Base-by-base conservation (phyloP, 2,329 filamentous ascomycete genomes). In the Diaporthe vaccinii region DNA sequence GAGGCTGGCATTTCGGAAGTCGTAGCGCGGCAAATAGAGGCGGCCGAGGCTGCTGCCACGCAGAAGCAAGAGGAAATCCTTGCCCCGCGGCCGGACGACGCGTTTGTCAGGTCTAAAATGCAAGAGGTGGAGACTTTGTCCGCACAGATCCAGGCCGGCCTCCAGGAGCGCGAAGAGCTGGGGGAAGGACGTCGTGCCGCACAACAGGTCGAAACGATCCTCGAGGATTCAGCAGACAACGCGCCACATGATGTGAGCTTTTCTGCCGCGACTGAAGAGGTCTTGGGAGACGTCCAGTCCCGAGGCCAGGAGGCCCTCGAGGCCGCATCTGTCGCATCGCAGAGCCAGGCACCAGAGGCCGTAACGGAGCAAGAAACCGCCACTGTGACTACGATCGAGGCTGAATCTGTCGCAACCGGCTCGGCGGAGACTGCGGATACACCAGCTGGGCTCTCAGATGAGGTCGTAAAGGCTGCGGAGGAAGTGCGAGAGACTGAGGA, bases 1-100 rank as follows among this genome's bases (percentile, higher is more conserved):
- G 79, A 82, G 73, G 68, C 55, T 25, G 80, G 79, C 10, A 78
- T 80, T 70, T 72, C 80, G 10, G 77, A 74, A 15, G 78, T 80
- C 8, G 76, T 82, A 36, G 58, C 55, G 17, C 73, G 69, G 10
- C 75, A 75, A 41, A 74, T 76, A 17, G 73, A 75, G 57, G 75
- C 55, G 34, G 61, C 67, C 10, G 75, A 75, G 53, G 68, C 49
- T 17, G 49, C 72, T 59, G n/a, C 34, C n/a, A 14, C 31, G 4
- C n/a, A 62, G 25, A 9, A 22, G 34, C 62, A 53, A 41, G 53
- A 55, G n/a, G 44, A 41, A 5, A 34, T 12, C 59, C 15, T n/a
- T 22, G 22, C 25, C 9, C 17, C 61, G 5, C 15, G 55, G 41
- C 39, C 39, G 22, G 39, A 71, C 28, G 39, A 46, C 9, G 53